phyloP scores from a whole-genome alignment of 2,329 filamentous ascomycete species.

The Talaromyces verruculosus region DNA sequence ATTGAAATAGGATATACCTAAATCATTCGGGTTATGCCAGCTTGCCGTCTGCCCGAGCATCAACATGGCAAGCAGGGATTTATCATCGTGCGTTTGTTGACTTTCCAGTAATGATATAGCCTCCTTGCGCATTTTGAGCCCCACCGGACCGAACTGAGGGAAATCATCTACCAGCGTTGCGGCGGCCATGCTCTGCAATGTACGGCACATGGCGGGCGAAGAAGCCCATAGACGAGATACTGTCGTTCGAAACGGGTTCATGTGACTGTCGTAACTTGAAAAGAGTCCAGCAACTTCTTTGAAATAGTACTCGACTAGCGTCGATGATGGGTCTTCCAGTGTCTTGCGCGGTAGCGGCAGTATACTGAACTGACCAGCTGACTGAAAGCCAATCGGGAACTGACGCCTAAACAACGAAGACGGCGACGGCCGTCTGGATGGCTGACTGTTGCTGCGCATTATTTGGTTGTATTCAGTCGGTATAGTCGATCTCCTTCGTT shows the following conservation, averaged over 20 bases:
- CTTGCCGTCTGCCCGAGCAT: conserved; percentile 60
- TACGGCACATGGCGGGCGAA: conserved; percentile 60
- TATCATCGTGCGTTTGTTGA: conserved; percentile 52
- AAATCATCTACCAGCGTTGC: conserved; percentile 61
- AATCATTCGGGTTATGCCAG: conserved; percentile 59
- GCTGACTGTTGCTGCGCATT: background rate
- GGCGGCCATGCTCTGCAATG: conserved; percentile 65
- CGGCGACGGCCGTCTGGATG: conserved; percentile 28
- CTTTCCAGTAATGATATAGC: conserved; percentile 53
- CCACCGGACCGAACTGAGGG: conserved; percentile 53
- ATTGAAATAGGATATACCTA: conserved; percentile 56
- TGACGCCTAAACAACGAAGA: conserved; percentile 36
- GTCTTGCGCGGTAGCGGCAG: conserved; percentile 40
- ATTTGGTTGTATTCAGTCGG: background rate
- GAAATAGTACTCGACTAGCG: conserved; percentile 64
- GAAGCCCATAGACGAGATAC: conserved; percentile 59
- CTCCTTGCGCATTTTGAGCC: conserved; percentile 54
- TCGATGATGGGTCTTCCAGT: conserved; percentile 53
- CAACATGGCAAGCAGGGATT: conserved; percentile 57
- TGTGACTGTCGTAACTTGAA: conserved; percentile 63
- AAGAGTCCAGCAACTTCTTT: conserved; percentile 62
- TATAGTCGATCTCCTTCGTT: background rate
- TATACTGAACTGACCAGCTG: conserved; percentile 21
- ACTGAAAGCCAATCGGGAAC: conserved; percentile 27
- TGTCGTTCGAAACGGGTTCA: conserved; percentile 62